Base-by-base conservation (phyloP, 2,329 filamentous ascomycete species). In the Hymenoscyphus scutula region DNA sequence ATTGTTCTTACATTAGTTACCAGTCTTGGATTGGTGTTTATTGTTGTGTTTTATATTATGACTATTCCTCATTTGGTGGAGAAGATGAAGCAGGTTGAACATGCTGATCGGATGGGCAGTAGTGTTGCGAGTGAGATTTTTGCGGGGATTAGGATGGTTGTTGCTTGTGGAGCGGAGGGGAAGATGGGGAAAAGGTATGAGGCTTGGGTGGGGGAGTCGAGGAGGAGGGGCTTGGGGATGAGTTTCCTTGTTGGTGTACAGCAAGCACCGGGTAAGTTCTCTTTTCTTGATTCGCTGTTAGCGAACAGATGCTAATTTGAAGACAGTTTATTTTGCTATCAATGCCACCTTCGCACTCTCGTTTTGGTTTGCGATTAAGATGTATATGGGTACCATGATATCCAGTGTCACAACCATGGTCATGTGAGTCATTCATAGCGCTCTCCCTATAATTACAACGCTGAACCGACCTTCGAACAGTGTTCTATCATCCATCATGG, bases 1-100 rank as follows among this genome's bases (percentile, higher is more conserved):
- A 88, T 84, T 83, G 75, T 79, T 7, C 76, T 87, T 51, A 82
- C 85, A 1, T 77, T 88, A 1, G 84, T 88, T 25, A 85, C 83
- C 0, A 76, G 78, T 56, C 81, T 81, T 2, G 78, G 83, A 34
- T 74, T 88, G 25, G 64, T 87, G 15, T 86, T 84, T 67, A 82
- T 86, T 61, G 37, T 78, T 5, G 51, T 85, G 8, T 77, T 80
- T 27, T 72, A 84, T 51, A 71, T 75, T 19, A 69, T 78, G 3
- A 68, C 84, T 17, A 68, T 87, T 27, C 83, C 84, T 1, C 78
- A 84, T 34, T 81, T 86, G 66, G 71, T 86, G 62, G 82, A 81
- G 64, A 77, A 77, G 3, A 79, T 83, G 53, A 72, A 74, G 3
- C 76, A 75, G 19, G 72, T 82, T 48, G 64, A 71, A 19, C 71